Evolutionary conservation across 805 yeast genomes (phyloP).

Genomic region (Pichia gijzeniarum): DNA sequence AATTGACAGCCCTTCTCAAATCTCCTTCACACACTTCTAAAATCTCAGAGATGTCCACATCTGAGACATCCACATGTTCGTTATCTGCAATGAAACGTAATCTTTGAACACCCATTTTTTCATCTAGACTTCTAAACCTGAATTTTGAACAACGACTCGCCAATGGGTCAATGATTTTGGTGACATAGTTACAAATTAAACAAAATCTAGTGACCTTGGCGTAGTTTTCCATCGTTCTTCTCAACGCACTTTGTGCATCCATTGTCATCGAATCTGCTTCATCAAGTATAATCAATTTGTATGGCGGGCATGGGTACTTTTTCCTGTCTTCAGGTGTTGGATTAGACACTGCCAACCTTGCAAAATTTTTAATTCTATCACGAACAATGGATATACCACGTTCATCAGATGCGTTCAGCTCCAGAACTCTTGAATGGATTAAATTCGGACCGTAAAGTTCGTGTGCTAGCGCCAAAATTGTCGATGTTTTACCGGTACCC

Average conservation of each 20-base stretch:
- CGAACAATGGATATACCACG: conserved; percentile 85
- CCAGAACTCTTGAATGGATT: conserved; percentile 65
- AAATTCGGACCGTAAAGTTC: conserved; percentile 72
- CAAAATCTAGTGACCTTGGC: conserved; percentile 90
- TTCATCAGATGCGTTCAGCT: conserved; percentile 85
- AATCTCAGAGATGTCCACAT: conserved; percentile 54
- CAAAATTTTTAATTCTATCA: conserved; percentile 80
- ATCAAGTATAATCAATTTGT: conserved; percentile 84
- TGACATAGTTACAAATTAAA: conserved; percentile 90
- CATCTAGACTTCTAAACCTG: conserved; percentile 75
- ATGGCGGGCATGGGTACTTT: conserved; percentile 93
- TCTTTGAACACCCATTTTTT: conserved; percentile 61
- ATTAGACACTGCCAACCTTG: conserved; percentile 75
- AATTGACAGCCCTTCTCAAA: conserved; percentile 86
- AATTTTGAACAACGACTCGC: conserved; percentile 96
- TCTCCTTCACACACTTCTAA: conserved; percentile 81
- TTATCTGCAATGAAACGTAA: conserved; percentile 51
- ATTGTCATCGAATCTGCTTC: conserved; percentile 99
- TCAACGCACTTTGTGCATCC: conserved; percentile 90
- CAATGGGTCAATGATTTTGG: conserved; percentile 92
- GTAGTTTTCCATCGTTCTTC: conserved; percentile 91
- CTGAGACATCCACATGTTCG: conserved; percentile 38
- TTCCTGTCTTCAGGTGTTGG: conserved; percentile 63
- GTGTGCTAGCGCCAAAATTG: conserved; percentile 75
- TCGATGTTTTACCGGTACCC: conserved; percentile 90